Conservation (phyloP, 1,284 basidiomycete species). For the Malassezia vespertilionis region DNA sequence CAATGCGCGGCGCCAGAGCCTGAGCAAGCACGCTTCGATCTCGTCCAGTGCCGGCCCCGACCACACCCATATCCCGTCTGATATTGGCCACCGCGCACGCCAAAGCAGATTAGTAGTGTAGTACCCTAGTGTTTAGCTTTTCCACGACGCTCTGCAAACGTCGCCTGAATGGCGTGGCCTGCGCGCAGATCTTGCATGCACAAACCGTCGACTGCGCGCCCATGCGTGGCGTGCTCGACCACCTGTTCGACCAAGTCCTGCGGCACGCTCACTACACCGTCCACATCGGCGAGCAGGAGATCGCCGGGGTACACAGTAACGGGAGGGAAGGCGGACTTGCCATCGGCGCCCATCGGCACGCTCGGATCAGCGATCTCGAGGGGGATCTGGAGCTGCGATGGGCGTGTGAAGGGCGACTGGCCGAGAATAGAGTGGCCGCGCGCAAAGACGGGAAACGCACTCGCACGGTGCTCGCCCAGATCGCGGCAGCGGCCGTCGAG, state of each 20-base stretch:
- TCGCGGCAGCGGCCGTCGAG: constrained; percentile 72
- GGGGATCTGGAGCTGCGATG: constrained; percentile 65
- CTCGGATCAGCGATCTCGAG: constrained; percentile 54
- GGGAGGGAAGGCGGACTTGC: constrained; percentile 45
- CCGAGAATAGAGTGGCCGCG: constrained; percentile 73
- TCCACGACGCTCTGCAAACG: constrained; percentile 54
- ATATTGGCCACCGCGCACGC: constrained; percentile 8
- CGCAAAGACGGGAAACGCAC: constrained; percentile 56
- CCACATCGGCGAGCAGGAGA: constrained; percentile 71
- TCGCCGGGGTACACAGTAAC: constrained; percentile 66
- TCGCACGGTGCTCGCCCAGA: constrained; percentile 61
- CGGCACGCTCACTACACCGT: constrained; percentile 79
- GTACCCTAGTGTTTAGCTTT: constrained; percentile 1
- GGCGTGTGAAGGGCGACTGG: constrained; percentile 74
- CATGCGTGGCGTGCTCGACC: constrained; percentile 56
- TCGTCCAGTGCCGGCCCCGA: background rate
- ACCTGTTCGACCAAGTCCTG: constrained; percentile 56
- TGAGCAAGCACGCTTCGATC: too few relatives aligned
- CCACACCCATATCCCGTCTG: background rate
- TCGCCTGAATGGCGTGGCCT: constrained; percentile 63
- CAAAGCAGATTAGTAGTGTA: constrained; percentile 8
- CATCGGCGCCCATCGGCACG: constrained; percentile 9
- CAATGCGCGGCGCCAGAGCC: too few relatives aligned
- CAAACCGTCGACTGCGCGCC: constrained; percentile 59
- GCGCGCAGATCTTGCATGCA: constrained; percentile 67